A percentile compares a stretch with the other conserved stretches of the same genome.
phyloP scores from a whole-genome alignment of 495 filamentous ascomycete species.

The Aspergillus indologenus region DNA sequence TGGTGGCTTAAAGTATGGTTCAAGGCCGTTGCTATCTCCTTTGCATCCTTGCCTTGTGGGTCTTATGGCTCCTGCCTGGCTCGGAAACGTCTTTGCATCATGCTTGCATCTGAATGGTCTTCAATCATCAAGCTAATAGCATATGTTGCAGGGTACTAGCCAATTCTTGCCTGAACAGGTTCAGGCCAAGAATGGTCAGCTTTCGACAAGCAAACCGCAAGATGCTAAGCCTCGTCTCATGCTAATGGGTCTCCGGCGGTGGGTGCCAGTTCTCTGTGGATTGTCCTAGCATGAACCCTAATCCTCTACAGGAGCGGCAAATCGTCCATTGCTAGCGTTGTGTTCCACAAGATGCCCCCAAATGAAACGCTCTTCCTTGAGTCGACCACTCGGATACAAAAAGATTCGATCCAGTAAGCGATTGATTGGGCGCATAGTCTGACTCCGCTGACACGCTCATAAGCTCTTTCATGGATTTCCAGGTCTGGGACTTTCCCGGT shows the following conservation, averaged over 20 bases:
- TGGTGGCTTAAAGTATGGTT: too few species aligned
- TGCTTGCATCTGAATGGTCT: background rate
- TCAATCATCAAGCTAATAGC: slow-evolving; percentile 39
- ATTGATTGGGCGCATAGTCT: background rate
- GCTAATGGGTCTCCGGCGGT: slow-evolving; percentile 95
- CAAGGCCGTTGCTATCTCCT: too few species aligned
- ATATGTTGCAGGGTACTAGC: slow-evolving; percentile 34
- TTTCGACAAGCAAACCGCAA: slow-evolving; percentile 34
- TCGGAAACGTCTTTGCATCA: slow-evolving; percentile 11
- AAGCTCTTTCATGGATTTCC: slow-evolving; percentile 98
- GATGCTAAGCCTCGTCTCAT: slow-evolving; percentile 79
- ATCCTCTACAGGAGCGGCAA: slow-evolving; percentile 74
- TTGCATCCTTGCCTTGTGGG: background rate
- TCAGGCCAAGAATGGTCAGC: slow-evolving; percentile 28
- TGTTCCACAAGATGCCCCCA: slow-evolving; percentile 95
- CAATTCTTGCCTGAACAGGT: slow-evolving; percentile 24
- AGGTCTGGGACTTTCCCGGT: slow-evolving; percentile 95
- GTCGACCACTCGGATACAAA: slow-evolving; percentile 87
- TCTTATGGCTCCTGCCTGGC: background rate
- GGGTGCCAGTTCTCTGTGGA: slow-evolving; percentile 17
- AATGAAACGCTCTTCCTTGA: slow-evolving; percentile 93
- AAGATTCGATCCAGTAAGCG: slow-evolving; percentile 84
- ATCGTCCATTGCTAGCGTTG: slow-evolving; percentile 94
- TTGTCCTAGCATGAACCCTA: slow-evolving; percentile 5
- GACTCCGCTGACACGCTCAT: background rate